A percentile compares a stretch with the other conserved stretches of the same genome.
Evolutionary conservation across 805 yeast species (phyloP).

Genomic region (Teunomyces funiuensis): DNA sequence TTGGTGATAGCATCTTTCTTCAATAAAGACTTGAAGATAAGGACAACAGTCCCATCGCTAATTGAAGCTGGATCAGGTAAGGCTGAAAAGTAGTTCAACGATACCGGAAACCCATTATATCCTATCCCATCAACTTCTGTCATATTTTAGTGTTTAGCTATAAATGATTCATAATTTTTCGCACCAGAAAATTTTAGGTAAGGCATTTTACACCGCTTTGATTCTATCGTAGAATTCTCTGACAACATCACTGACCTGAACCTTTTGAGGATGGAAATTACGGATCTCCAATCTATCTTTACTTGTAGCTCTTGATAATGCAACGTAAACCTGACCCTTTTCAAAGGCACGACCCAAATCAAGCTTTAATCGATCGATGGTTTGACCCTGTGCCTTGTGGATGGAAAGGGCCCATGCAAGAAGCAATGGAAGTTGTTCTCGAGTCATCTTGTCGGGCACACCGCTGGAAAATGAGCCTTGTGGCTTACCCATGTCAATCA

Average conservation of each 20-base stretch:
- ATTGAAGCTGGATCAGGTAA: slow-evolving; percentile 55
- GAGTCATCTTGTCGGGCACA: slow-evolving; percentile 25
- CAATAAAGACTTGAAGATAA: slow-evolving; percentile 72
- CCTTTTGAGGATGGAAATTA: slow-evolving; percentile 60
- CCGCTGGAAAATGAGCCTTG: slow-evolving; percentile 7
- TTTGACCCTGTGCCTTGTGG: slow-evolving; percentile 85
- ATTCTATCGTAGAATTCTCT: slow-evolving; percentile 26
- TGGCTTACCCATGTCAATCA: slow-evolving; percentile 25
- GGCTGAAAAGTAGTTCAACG: slow-evolving; percentile 75
- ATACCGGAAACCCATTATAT: slow-evolving; percentile 40
- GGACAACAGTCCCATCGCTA: slow-evolving; percentile 44
- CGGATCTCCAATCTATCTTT: slow-evolving; percentile 63
- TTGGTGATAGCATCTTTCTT: slow-evolving; percentile 84
- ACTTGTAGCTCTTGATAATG: slow-evolving; percentile 73
- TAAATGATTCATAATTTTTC: slow-evolving; percentile 3
- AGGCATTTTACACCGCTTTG: background rate
- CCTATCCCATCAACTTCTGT: slow-evolving; percentile 20
- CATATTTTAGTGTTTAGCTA: too few species aligned
- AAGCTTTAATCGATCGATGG: slow-evolving; percentile 67
- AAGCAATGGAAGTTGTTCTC: slow-evolving; percentile 67
- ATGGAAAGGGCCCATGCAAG: slow-evolving; percentile 83
- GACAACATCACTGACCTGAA: slow-evolving; percentile 39
- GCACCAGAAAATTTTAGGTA: background rate
- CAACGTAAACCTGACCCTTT: slow-evolving; percentile 83
- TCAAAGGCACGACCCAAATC: slow-evolving; percentile 69